Evolutionary conservation across 225 moss, liverwort and hornwort species (phyloP).

Genomic region (Bryoerythrophyllum caledonicum): DNA sequence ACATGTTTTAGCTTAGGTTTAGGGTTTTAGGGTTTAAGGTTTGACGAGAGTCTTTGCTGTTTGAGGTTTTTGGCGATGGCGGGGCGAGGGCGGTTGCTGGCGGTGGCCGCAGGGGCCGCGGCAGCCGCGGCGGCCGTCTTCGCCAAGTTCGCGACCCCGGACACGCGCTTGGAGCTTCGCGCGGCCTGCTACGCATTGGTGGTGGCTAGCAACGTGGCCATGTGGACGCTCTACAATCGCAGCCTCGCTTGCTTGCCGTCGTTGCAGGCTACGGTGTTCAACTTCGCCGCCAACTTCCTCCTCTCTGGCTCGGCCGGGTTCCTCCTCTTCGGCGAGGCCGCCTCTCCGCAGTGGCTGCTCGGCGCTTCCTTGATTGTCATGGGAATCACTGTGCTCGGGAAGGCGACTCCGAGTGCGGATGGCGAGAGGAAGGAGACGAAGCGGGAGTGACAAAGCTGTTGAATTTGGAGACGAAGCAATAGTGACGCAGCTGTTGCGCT

Average conservation of each 20-base stretch:
- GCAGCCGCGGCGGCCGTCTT: slow-evolving; percentile 78
- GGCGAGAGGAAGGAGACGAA: slow-evolving; percentile 17
- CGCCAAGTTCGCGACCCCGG: slow-evolving; percentile 73
- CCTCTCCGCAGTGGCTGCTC: slow-evolving; percentile 58
- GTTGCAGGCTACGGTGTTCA: slow-evolving; percentile 91
- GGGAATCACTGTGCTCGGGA: slow-evolving; percentile 65
- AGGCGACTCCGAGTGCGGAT: slow-evolving; percentile 38
- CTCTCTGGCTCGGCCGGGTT: slow-evolving; percentile 70
- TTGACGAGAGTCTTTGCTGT: not conserved
- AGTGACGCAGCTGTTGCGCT: not conserved
- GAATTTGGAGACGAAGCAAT: no score
- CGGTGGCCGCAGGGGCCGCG: slow-evolving; percentile 67
- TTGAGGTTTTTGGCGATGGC: not conserved
- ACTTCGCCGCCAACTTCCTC: slow-evolving; percentile 81
- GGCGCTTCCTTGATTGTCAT: slow-evolving; percentile 64
- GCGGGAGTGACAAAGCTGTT: slow-evolving; percentile 23
- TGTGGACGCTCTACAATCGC: slow-evolving; percentile 89
- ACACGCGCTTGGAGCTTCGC: slow-evolving; percentile 66
- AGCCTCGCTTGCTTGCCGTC: slow-evolving; percentile 75
- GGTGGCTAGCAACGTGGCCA: slow-evolving; percentile 74
- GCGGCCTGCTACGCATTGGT: slow-evolving; percentile 67
- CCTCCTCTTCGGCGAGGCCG: slow-evolving; percentile 53
- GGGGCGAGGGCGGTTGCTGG: slow-evolving; percentile 36
- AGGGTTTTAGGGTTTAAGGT: not conserved
- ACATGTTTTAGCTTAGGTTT: not conserved